Evolutionary conservation across 116 monocot species (phyloP).

Genomic region (Iris pallida): DNA sequence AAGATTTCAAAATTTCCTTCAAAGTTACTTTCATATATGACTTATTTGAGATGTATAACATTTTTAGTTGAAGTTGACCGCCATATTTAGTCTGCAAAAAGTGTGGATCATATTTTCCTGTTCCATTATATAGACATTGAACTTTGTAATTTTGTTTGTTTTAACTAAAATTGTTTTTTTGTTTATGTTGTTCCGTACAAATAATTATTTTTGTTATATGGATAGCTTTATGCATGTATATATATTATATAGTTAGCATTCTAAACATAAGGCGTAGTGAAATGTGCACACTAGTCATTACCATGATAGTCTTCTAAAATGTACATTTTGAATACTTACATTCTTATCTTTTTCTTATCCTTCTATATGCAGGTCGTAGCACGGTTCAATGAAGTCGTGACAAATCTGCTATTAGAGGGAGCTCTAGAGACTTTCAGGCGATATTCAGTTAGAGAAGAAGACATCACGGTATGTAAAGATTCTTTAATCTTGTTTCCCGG

Average conservation of each 20-base stretch:
- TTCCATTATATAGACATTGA: too few species aligned
- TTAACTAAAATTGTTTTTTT: too few species aligned
- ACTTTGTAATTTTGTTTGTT: too few species aligned
- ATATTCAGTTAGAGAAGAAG: slow-evolving; percentile 77
- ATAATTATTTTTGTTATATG: background rate
- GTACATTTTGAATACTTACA: background rate
- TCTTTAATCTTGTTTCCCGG: background rate
- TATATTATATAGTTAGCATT: background rate
- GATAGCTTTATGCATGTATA: background rate
- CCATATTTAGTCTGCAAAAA: too few species aligned
- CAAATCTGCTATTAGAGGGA: slow-evolving; percentile 77
- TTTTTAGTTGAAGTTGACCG: too few species aligned
- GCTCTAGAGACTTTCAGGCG: slow-evolving; percentile 81
- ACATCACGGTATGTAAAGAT: slow-evolving; percentile 56
- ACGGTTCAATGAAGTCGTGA: slow-evolving; percentile 92
- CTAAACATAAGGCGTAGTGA: background rate
- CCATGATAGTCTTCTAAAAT: background rate
- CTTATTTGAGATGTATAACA: too few species aligned
- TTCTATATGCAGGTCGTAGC: slow-evolving; percentile 72
- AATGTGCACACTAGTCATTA: background rate
- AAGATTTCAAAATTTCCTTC: too few species aligned
- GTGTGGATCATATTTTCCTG: too few species aligned
- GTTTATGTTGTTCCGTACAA: too few species aligned
- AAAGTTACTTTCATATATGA: too few species aligned
- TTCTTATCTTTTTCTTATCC: background rate